Evolutionary conservation across 2,329 filamentous ascomycete genomes (phyloP), one percentile per base, ranked within the genome.

Genomic region (Aspergillus quadrilineatus): DNA sequence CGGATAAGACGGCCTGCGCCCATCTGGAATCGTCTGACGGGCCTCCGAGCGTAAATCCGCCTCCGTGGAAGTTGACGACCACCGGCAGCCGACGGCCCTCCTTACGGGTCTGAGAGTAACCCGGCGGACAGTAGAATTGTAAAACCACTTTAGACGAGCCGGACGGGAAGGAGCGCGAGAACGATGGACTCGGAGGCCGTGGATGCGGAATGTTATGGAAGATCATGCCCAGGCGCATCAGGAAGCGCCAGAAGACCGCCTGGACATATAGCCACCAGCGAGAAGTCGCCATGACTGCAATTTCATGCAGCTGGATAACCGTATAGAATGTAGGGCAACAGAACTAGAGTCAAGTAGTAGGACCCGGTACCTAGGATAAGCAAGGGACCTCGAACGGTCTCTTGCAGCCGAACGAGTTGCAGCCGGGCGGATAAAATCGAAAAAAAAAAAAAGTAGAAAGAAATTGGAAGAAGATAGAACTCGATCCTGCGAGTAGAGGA

Each of bases 141-240:
- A 88, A 76, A 22, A 75, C 71, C 55, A 87, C 80, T 34, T 71
- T 68, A 72, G 77, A 39, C 74, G 79, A 50, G 78, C 71, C 57
- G 76, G 81, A 56, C 79, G 80, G 28, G 32, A 89, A 80, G 15
- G 77, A 77, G 44, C 79, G 80, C 46, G 78, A 77, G 73, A 90
- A 90, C 30, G 79, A 73, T 2, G 86, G 85, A 32, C 74, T 76
- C 1, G 85, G 84, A 5, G 87, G 85, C 49, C 81, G 78, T 6
- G 86, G 85, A 42, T 79, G 74, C 1, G 86, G 82, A 57, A 86
- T 73, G 53, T 80, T 82, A 68, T 90, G 87, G 39, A 90, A 75
- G 58, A 82, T 77, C 86, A 89, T 89, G 66, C 86, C 87, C 55
- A 89, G 80, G 56, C 79, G 79, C 82, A 89, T 89, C 42, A 89